Evolutionary conservation across 306 rosid species (phyloP).

Genomic region (Trifolium pratense): DNA sequence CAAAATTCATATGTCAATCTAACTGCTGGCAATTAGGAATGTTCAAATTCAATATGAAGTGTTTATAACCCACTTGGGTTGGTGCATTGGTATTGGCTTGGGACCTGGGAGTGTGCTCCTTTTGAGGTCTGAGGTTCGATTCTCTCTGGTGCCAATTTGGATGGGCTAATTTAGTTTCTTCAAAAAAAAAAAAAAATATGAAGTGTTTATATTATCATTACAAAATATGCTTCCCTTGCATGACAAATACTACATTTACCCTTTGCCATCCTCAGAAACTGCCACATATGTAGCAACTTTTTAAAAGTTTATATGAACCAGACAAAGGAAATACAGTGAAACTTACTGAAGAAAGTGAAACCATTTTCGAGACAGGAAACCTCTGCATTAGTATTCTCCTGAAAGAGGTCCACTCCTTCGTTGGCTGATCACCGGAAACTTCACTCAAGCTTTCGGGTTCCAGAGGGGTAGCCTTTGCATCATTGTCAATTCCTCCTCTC

Average conservation of each 20-base stretch:
- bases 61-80: no score
- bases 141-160: no score
- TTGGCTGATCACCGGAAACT: slow-evolving; percentile 44
- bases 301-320: slow-evolving; percentile 19
- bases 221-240: slow-evolving; percentile 34
- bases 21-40: slow-evolving; percentile 1
- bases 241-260: slow-evolving; percentile 17
- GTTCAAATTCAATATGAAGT: slow-evolving; percentile 34
- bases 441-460: slow-evolving; percentile 43
- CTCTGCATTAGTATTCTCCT: slow-evolving; percentile 80
- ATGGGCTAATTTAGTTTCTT: no score
- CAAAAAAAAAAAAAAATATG: no score
- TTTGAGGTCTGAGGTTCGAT: no score
- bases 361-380: slow-evolving; percentile 83
- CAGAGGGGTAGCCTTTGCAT: slow-evolving; percentile 43
- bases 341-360: slow-evolving; percentile 78
- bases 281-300: slow-evolving; percentile 24
- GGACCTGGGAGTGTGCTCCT: no score
- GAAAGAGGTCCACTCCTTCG: slow-evolving; percentile 84
- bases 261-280: slow-evolving; percentile 41
- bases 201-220: slow-evolving; percentile 11
- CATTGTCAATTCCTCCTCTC: slow-evolving; percentile 58
- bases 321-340: slow-evolving; percentile 19
- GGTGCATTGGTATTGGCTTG: no score
- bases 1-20: slow-evolving; percentile 16